Percentiles rank a stretch among this genome's conserved stretches.
These are phyloP conservation scores for Entophlyctis helioformis DNA, from an alignment of 192 early-diverging fungal genomes.

Conservation along the genomic window DNA sequence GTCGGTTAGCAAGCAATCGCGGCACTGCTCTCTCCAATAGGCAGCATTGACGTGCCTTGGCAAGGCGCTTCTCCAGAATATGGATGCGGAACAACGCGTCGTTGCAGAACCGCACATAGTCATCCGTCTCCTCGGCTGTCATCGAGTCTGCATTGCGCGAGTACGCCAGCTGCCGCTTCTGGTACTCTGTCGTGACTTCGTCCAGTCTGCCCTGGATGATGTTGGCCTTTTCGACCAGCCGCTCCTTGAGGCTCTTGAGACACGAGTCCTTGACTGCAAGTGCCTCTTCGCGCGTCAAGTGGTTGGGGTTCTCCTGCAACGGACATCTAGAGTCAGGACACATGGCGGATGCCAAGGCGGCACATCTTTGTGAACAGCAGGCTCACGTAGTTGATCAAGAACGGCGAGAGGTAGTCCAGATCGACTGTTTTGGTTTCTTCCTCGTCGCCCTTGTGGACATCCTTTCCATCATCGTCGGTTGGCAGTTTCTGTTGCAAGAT, in stretches of 20 bases:
- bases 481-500: constrained; percentile 22
- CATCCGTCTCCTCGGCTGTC: constrained; percentile 46
- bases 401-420: constrained; percentile 46
- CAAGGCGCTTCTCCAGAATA: constrained; percentile 46
- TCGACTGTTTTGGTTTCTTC: constrained; percentile 35
- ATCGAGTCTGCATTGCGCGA: constrained; percentile 43
- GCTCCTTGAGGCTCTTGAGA: constrained; percentile 33
- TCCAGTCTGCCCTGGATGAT: constrained; percentile 44
- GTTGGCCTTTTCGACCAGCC: constrained; percentile 43
- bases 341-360: too few relatives aligned
- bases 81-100: constrained; percentile 48
- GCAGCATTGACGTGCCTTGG: too few relatives aligned
- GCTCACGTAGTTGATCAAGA: constrained; percentile 43
- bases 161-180: constrained; percentile 37
- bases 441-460: constrained; percentile 38
- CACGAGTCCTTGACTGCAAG: constrained; percentile 35
- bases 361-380: too few relatives aligned
- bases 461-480: constrained; percentile 33
- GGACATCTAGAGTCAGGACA: too few relatives aligned
- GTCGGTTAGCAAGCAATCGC: too few relatives aligned
- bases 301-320: constrained; percentile 30
- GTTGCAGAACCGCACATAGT: constrained; percentile 43
- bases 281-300: constrained; percentile 28
- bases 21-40: too few relatives aligned
- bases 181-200: constrained; percentile 42